Percentiles rank a stretch among this genome's conserved stretches.
phyloP scores from a whole-genome alignment of 176 grass and related monocot species.

The Pontederia paniculata region DNA sequence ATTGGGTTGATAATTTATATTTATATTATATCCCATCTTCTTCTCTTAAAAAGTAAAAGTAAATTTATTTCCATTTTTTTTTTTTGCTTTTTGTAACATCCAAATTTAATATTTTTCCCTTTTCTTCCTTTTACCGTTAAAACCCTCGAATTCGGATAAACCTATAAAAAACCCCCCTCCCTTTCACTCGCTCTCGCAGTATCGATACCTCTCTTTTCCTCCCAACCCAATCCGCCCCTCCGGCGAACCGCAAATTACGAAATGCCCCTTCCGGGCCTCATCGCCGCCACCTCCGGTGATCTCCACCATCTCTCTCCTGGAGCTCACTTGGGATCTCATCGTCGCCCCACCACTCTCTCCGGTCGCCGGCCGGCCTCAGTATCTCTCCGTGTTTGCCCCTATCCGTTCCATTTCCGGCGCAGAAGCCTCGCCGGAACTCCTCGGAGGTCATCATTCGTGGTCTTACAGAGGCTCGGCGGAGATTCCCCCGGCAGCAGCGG shows the following conservation, averaged over 20 bases:
- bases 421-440: background rate
- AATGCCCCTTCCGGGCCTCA: conserved; percentile 8
- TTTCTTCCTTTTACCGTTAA: background rate
- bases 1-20: too few species aligned
- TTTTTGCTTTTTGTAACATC: too few species aligned
- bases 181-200: background rate
- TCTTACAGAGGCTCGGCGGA: conserved; percentile 13
- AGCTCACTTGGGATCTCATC: background rate
- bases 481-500: background rate
- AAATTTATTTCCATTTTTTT: too few species aligned
- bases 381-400: conserved; percentile 1
- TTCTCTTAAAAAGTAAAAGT: too few species aligned
- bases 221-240: background rate
- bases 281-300: background rate
- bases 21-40: too few species aligned
- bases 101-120: background rate
- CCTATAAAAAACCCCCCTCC: background rate
- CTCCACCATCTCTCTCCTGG: background rate
- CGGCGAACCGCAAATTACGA: background rate
- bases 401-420: background rate
- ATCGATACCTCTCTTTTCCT: too few species aligned
- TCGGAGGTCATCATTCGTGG: background rate
- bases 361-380: background rate
- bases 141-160: conserved; percentile 17
- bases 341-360: background rate